A percentile compares a stretch with the other conserved stretches of the same genome.
These are phyloP conservation scores for Salix koriyanagi DNA, from an alignment of 345 rosid species.

Conservation along the genomic window DNA sequence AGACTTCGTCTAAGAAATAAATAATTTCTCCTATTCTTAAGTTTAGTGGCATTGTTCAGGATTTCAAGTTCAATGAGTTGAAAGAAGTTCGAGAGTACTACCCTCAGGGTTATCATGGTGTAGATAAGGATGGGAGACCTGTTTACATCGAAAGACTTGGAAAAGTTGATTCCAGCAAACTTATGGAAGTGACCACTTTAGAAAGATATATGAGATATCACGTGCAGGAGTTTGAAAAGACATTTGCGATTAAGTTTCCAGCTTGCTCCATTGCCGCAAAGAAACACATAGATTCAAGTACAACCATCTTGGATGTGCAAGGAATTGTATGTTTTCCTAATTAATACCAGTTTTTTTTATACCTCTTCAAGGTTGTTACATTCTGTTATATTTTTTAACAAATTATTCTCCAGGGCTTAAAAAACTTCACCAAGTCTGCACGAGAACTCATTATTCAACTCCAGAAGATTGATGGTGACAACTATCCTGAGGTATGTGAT, in stretches of 20 bases:
- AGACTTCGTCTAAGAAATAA: no score
- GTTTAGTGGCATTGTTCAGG: conserved; percentile 1
- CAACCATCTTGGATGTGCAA: conserved; percentile 33
- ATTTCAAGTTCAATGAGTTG: conserved; percentile 26
- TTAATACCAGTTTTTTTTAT: not conserved
- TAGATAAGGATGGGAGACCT: conserved; percentile 33
- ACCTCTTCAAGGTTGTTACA: not conserved
- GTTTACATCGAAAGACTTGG: conserved; percentile 32
- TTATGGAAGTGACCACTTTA: conserved; percentile 25
- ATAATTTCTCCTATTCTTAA: not conserved
- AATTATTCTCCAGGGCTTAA: conserved; percentile 17
- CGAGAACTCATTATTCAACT: conserved; percentile 26
- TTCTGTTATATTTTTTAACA: not conserved
- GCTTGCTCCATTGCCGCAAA: conserved; percentile 34
- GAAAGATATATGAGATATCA: conserved; percentile 29
- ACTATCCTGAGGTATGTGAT: conserved; percentile 29
- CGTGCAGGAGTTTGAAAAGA: conserved; percentile 29
- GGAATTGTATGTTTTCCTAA: conserved; percentile 18
- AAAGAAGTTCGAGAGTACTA: conserved; percentile 24
- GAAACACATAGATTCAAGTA: conserved; percentile 27
- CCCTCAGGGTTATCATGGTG: conserved; percentile 33
- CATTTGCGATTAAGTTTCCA: conserved; percentile 25
- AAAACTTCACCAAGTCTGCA: conserved; percentile 22
- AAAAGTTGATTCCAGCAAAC: conserved; percentile 25
- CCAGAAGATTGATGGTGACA: conserved; percentile 31